Conservation (phyloP, 805 yeast genomes). For the Limtongozyma cylindracea region DNA sequence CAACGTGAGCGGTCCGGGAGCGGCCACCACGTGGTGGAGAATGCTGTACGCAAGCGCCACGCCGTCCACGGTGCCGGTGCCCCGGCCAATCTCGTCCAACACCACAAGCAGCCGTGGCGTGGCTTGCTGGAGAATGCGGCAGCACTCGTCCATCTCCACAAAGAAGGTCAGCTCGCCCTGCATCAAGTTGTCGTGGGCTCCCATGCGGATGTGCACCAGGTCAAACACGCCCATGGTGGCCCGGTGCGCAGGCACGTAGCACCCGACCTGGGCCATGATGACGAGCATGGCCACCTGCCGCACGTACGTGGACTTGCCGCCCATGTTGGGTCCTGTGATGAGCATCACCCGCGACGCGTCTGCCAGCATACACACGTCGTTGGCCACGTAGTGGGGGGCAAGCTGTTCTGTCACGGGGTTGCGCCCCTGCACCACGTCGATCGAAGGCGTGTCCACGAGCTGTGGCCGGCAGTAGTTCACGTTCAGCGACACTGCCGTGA, state of each 20-base stretch:
- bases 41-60: conserved; percentile 59
- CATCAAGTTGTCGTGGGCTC: conserved; percentile 59
- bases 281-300: conserved; percentile 47
- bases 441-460: conserved; percentile 14
- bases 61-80: conserved; percentile 54
- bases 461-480: too few species aligned
- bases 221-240: conserved; percentile 49
- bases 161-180: conserved; percentile 65
- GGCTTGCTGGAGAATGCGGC: conserved; percentile 23
- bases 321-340: conserved; percentile 77
- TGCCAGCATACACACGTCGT: conserved; percentile 25
- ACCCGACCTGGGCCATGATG: conserved; percentile 58
- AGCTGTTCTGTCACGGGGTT: conserved; percentile 42
- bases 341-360: conserved; percentile 25
- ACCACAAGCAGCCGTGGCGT: conserved; percentile 33
- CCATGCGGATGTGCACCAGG: conserved; percentile 61
- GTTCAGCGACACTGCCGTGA: conserved; percentile 1
- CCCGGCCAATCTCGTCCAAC: conserved; percentile 63
- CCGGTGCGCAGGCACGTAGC: conserved; percentile 40
- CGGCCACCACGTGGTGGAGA: conserved; percentile 24
- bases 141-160: conserved; percentile 50
- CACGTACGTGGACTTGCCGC: conserved; percentile 63
- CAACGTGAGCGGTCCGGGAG: conserved; percentile 24
- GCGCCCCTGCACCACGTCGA: conserved; percentile 29
- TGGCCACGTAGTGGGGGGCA: conserved; percentile 22